A percentile compares a stretch with the other conserved stretches of the same genome.
These are phyloP conservation scores for Corchorus capsularis DNA, from an alignment of 345 rosid species.

Conservation along the genomic window DNA sequence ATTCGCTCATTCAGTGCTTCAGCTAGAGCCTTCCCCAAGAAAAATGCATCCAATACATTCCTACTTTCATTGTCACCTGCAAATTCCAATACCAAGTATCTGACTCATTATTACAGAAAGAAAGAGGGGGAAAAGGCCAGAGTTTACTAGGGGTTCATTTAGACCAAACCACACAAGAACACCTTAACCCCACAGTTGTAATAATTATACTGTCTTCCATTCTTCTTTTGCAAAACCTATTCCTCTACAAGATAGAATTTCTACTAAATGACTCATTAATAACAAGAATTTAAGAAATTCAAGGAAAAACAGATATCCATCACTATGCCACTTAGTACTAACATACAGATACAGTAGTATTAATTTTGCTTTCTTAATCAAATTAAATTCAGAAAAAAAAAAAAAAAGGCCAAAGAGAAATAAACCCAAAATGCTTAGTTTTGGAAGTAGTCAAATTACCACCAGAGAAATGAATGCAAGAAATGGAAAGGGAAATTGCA, in stretches of 20 bases:
- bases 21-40: constrained; percentile 91
- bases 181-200: neutral
- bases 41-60: constrained; percentile 81
- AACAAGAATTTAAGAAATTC: neutral
- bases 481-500: constrained; percentile 20
- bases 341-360: neutral
- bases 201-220: neutral
- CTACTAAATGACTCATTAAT: neutral
- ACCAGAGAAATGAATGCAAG: neutral
- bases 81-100: constrained; percentile 5
- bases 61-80: constrained; percentile 72
- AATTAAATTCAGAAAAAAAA: neutral
- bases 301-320: neutral
- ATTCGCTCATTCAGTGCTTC: constrained; percentile 82
- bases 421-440: neutral
- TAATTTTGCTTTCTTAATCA: neutral
- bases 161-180: neutral
- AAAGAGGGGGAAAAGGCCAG: no score
- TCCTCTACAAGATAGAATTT: neutral
- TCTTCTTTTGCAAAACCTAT: neutral
- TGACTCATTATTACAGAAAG: neutral
- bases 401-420: neutral
- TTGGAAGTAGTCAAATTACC: constrained; percentile 3
- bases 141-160: neutral
- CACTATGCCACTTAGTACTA: no score